phyloP scores from a whole-genome alignment of 257 asterid genomes.

The Osmanthus fragrans region DNA sequence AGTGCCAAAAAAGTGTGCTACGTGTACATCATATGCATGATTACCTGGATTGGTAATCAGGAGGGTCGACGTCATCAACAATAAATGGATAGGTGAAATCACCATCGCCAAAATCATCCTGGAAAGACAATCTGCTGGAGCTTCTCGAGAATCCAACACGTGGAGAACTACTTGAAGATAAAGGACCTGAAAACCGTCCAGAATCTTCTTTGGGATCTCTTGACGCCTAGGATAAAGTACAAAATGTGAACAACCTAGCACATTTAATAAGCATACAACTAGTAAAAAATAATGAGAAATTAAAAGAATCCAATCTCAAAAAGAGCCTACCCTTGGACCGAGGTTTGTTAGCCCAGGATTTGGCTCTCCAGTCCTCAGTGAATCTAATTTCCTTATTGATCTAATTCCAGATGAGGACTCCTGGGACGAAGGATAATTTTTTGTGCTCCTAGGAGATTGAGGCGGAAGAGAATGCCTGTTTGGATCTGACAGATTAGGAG shows the following conservation, averaged over 20 bases:
- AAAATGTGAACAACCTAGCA: constrained; percentile 14
- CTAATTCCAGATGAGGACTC: constrained; percentile 79
- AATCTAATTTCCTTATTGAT: constrained; percentile 65
- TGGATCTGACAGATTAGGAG: constrained; percentile 92
- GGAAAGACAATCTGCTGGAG: constrained; percentile 95
- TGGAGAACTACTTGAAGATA: constrained; percentile 90
- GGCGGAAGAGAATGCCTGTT: constrained; percentile 88
- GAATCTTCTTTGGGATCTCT: constrained; percentile 92
- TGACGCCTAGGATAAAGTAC: constrained; percentile 42
- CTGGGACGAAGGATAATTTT: constrained; percentile 70
- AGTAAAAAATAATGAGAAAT: constrained; percentile 21
- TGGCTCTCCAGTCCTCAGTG: constrained; percentile 62
- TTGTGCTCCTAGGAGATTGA: constrained; percentile 70
- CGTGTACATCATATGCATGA: constrained; percentile 11
- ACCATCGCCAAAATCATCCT: constrained; percentile 85
- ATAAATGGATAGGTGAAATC: constrained; percentile 91
- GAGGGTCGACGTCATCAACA: constrained; percentile 91
- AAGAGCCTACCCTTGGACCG: constrained; percentile 63
- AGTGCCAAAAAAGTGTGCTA: not conserved
- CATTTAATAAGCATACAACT: constrained; percentile 10
- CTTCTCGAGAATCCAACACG: constrained; percentile 91
- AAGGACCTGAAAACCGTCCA: constrained; percentile 88
- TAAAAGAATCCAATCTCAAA: constrained; percentile 7
- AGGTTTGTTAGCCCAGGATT: constrained; percentile 50
- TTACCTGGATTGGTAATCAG: constrained; percentile 71